Evolutionary conservation across 768 basidiomycete species (phyloP), one percentile per base, ranked within the genome.

Genomic region (Leccinum variicolor): DNA sequence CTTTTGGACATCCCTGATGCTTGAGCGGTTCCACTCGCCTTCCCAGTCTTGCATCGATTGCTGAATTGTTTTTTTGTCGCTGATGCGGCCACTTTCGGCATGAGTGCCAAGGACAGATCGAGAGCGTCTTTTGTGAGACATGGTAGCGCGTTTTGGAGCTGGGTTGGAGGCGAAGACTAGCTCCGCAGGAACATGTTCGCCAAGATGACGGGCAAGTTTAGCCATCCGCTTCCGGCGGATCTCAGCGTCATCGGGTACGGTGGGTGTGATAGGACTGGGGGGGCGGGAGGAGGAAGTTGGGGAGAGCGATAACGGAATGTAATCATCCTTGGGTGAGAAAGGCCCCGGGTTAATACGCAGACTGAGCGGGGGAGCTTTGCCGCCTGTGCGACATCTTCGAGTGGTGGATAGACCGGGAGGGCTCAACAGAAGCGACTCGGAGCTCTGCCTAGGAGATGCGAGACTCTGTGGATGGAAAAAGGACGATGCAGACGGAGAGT

Each of bases 111-210:
- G 29, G 14, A 64, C 52, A 23, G 73, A 71, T 46, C 50, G 64
- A 19, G 60, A 58, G 3, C 62, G 67, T 21, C 51, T 54, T 26
- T 54, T 59, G 14, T 43, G 50, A 52, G 52, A 21, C 11, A 6
- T 3, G 0, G 34, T 10, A 33, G 59, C 0, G 7, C 26, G 23
- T n/a, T 51, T 63, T 15, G 56, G 21, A 25, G 46, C 14, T 4
- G 54, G 7, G 7, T 61, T 55, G 3, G 67, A 19, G 15, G 75
- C 64, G 33, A 76, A 72, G 46, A 86, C 77, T 25, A 86, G 77
- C 63, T 84, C 83, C 3, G 77, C 66, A 15, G 85, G 85, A 39
- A 86, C 73, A 58, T 78, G 79, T 69, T 85, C 84, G 33, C 85
- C 85, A 7, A 86, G 73, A 23, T 81, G 82, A 45, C 83, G 77